These are phyloP conservation scores for Cubamyces sp. DNA, from an alignment of 768 basidiomycete genomes.

Conservation along the genomic window DNA sequence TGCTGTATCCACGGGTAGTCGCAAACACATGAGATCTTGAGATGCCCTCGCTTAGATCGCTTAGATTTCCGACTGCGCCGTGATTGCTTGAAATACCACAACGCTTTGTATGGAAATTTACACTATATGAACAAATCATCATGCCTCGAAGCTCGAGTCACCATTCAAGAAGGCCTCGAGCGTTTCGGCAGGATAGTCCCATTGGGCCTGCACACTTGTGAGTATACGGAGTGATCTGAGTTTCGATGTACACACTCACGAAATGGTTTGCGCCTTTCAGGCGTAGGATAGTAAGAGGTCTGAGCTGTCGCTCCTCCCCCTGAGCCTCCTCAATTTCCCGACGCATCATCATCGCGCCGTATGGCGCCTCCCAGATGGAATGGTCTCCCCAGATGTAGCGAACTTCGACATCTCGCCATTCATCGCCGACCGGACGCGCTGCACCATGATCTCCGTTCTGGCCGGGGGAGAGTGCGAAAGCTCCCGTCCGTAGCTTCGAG, in stretches of 20 bases:
- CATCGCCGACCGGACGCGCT: background rate
- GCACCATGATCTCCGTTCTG: background rate
- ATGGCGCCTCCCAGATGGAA: slow-evolving; percentile 12
- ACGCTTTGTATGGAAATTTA: too few relatives aligned
- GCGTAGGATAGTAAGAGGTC: background rate
- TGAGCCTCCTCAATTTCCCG: background rate
- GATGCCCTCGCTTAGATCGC: too few relatives aligned
- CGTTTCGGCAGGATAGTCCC: background rate
- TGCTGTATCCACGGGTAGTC: slow-evolving; percentile 1
- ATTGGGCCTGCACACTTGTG: background rate
- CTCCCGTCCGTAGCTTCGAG: background rate
- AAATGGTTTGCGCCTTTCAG: slow-evolving; percentile 12
- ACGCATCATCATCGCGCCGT: slow-evolving; percentile 1
- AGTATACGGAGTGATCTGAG: background rate
- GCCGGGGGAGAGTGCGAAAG: background rate
- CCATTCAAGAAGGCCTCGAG: background rate
- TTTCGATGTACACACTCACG: background rate
- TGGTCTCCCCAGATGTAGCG: slow-evolving; percentile 12
- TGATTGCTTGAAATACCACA: too few relatives aligned
- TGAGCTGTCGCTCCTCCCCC: background rate
- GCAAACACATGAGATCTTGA: too few relatives aligned
- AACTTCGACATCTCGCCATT: slow-evolving; percentile 11
- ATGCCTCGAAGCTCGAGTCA: too few relatives aligned
- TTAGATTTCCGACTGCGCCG: too few relatives aligned
- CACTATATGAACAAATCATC: too few relatives aligned